These are phyloP conservation scores for Lichtheimia corymbifera DNA, from an alignment of 371 early-diverging fungal species.

Conservation along the genomic window DNA sequence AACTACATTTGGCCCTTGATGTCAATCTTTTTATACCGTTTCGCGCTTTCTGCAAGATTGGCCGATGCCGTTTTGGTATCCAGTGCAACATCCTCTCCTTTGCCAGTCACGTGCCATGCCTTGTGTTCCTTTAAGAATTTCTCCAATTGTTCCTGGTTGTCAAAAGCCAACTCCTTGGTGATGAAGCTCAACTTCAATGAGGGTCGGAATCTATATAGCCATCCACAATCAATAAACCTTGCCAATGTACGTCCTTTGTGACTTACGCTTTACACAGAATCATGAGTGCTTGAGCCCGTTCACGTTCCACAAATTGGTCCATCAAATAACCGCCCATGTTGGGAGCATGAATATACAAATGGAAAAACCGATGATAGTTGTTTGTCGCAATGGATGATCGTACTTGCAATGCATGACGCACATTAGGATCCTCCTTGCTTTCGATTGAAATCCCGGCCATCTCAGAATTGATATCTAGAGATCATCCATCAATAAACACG, in stretches of 20 bases:
- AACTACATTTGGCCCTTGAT: constrained; percentile 63
- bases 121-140: constrained; percentile 51
- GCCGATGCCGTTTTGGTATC: constrained; percentile 61
- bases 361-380: constrained; percentile 84
- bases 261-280: constrained; percentile 75
- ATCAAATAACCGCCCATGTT: constrained; percentile 87
- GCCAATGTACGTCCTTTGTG: background rate
- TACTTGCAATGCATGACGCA: constrained; percentile 84
- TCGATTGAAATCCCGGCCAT: constrained; percentile 63
- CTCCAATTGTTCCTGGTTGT: constrained; percentile 28
- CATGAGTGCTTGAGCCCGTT: constrained; percentile 74
- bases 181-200: constrained; percentile 44
- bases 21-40: constrained; percentile 72
- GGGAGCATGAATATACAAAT: constrained; percentile 74
- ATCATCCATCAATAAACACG: background rate
- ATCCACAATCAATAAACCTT: background rate
- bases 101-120: constrained; percentile 14
- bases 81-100: constrained; percentile 24
- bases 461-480: constrained; percentile 73
- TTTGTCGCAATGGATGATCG: constrained; percentile 74
- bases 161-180: constrained; percentile 55
- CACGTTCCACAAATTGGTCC: constrained; percentile 88
- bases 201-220: constrained; percentile 29
- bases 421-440: constrained; percentile 61
- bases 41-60: constrained; percentile 48